Conservation (phyloP, 2,329 filamentous ascomycete genomes). For the Diatrype stigma region DNA sequence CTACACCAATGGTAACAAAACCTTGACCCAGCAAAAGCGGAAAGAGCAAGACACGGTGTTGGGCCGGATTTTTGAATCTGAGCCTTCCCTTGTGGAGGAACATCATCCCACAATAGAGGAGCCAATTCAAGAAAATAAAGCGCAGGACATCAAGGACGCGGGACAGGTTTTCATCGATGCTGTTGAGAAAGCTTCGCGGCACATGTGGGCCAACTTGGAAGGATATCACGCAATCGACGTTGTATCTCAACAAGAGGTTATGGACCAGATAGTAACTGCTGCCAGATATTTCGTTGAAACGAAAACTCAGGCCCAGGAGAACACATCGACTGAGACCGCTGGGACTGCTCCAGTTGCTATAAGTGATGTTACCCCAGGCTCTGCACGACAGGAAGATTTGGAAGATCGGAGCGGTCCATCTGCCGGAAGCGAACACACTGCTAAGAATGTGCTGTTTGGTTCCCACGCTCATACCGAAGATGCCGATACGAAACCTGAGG, state of each 20-base stretch:
- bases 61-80: conserved; percentile 48
- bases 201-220: conserved; percentile 38
- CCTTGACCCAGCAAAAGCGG: conserved; percentile 48
- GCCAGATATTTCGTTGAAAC: conserved; percentile 46
- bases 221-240: conserved; percentile 27
- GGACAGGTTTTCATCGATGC: conserved; percentile 31
- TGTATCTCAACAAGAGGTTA: conserved; percentile 39
- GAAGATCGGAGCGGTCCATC: neutral
- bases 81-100: conserved; percentile 36
- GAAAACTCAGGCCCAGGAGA: conserved; percentile 16
- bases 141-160: conserved; percentile 15
- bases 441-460: conserved; percentile 2
- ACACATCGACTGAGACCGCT: neutral
- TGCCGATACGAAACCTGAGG: conserved; percentile 34
- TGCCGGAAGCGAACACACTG: neutral
- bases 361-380: neutral
- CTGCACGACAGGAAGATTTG: neutral
- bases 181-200: conserved; percentile 37
- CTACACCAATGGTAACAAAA: conserved; percentile 36
- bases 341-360: conserved; percentile 2
- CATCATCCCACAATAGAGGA: conserved; percentile 20
- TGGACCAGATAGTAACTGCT: conserved; percentile 48
- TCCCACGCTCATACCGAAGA: conserved; percentile 15
- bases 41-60: conserved; percentile 52
- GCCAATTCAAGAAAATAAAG: conserved; percentile 23